Base-by-base conservation (phyloP, 2,329 filamentous ascomycete species). In the Ceratocystis cubensis region DNA sequence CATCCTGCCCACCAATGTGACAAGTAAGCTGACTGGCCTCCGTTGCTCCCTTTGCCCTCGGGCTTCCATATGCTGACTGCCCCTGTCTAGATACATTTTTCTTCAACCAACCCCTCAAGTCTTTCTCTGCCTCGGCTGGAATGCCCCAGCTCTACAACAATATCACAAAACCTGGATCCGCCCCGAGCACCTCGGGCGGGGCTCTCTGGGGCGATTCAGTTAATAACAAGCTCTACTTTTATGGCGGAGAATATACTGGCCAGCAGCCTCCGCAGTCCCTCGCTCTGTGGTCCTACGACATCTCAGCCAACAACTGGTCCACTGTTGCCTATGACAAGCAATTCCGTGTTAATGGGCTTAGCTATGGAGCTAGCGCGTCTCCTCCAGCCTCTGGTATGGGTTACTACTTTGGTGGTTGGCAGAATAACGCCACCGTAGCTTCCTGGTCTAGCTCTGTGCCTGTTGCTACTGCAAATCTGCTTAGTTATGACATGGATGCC, bases 381-480 rank as follows among this genome's bases (percentile, higher is more conserved):
- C 77, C 84, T 8, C 77, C 83, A 3, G 77, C 79, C 46, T 76
- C 79, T 1, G 84, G 82, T 10, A 75, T 81, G 67, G 84, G 80
- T 1, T 88, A 82, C 71, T 85, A 86, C 71, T 81, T 84, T 69
- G 85, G 85, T 56, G 85, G 85, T 50, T 87, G 81, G 80, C 75
- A 82, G 67, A 84, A 80, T 70, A 82, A 82, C 69, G 73, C 73
- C 59, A 83, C 82, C 0, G 76, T 78, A 1, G 75, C 79, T 0
- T 77, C 77, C 7, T 87, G 82, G 83, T 70, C 70, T 2, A 73
- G 72, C 17, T 79, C 78, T 1, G 72, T 75, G 6, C 76, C 77
- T 1, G 71, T 80, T 41, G 81, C 81, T 13, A 81, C 79, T 1
- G 78, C 77, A 22, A 78, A 76, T n/a, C 71, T 87, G 57, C 72